A percentile compares a stretch with the other conserved stretches of the same genome.
phyloP scores from a whole-genome alignment of 2,329 filamentous ascomycete genomes.

The Hortaea werneckii region DNA sequence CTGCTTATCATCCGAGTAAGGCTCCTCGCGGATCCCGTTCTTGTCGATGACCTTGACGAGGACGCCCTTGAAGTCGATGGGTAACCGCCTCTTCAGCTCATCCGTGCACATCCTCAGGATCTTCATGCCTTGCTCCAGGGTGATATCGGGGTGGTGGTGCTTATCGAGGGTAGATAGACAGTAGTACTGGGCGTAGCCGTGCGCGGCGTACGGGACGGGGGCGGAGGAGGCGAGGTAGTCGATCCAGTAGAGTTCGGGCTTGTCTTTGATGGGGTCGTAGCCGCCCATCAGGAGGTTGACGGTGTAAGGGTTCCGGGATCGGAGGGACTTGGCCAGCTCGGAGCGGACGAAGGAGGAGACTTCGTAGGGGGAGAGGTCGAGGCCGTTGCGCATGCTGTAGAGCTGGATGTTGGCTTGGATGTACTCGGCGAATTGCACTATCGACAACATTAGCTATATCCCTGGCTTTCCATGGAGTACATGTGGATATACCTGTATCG shows the following conservation, averaged over 20 bases:
- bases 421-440: slow-evolving; percentile 98
- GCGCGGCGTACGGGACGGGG: slow-evolving; percentile 85
- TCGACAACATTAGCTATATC: background rate
- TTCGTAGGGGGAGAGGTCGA: slow-evolving; percentile 78
- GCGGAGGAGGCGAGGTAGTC: slow-evolving; percentile 90
- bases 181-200: slow-evolving; percentile 99
- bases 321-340: slow-evolving; percentile 81
- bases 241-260: slow-evolving; percentile 91
- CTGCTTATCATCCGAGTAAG: slow-evolving; percentile 58
- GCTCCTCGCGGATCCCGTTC: slow-evolving; percentile 77
- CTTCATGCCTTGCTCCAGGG: slow-evolving; percentile 79
- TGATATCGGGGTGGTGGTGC: slow-evolving; percentile 93
- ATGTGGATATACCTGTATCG: slow-evolving; percentile 61
- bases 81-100: slow-evolving; percentile 91
- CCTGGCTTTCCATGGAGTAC: background rate
- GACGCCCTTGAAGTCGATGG: slow-evolving; percentile 94
- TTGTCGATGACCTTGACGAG: slow-evolving; percentile 88
- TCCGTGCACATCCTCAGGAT: slow-evolving; percentile 90
- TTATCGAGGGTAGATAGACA: slow-evolving; percentile 96
- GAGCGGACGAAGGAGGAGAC: slow-evolving; percentile 88
- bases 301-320: slow-evolving; percentile 88
- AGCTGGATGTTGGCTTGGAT: slow-evolving; percentile 97
- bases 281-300: slow-evolving; percentile 94
- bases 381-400: slow-evolving; percentile 96
- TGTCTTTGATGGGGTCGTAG: slow-evolving; percentile 80